Percentiles rank a stretch among this genome's conserved stretches.
Evolutionary conservation across 2,329 filamentous ascomycete genomes (phyloP).

Genomic region (Cordyceps cateniannulata): DNA sequence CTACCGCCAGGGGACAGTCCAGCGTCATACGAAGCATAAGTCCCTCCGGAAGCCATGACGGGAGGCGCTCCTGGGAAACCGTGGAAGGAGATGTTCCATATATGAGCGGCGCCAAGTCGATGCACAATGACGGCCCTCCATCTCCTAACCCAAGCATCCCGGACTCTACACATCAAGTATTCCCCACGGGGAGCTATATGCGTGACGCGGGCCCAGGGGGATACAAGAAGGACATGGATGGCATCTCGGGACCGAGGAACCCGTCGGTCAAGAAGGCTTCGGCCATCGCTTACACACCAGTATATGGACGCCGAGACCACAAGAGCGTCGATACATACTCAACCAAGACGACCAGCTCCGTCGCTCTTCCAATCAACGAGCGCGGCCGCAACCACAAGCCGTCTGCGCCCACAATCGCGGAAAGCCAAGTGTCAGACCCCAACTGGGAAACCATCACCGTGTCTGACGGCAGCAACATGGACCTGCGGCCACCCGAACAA

Average conservation of each 20-base stretch:
- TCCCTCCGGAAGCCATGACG: neutral
- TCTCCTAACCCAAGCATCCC: conserved; percentile 22
- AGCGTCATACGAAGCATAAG: conserved; percentile 2
- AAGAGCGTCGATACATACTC: conserved; percentile 22
- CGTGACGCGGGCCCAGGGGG: conserved; percentile 17
- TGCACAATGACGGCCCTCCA: conserved; percentile 16
- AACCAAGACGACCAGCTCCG: conserved; percentile 27
- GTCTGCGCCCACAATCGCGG: conserved; percentile 12
- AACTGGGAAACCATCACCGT: conserved; percentile 18
- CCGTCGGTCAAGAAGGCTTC: neutral
- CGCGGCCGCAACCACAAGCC: conserved; percentile 1
- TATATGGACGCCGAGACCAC: conserved; percentile 13
- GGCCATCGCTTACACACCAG: neutral
- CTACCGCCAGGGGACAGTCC: neutral
- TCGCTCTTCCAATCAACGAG: conserved; percentile 22
- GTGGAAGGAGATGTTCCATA: conserved; percentile 16
- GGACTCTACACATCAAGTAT: conserved; percentile 25
- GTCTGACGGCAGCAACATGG: conserved; percentile 20
- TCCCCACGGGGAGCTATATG: conserved; percentile 24
- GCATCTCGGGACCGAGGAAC: neutral
- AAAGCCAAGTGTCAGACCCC: conserved; percentile 10
- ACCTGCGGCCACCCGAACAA: conserved; percentile 20
- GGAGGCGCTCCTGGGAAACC: conserved; percentile 12
- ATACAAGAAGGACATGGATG: neutral
- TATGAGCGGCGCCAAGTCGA: conserved; percentile 21